phyloP scores from a whole-genome alignment of 768 basidiomycete species.

The Neoboletus magnificus region DNA sequence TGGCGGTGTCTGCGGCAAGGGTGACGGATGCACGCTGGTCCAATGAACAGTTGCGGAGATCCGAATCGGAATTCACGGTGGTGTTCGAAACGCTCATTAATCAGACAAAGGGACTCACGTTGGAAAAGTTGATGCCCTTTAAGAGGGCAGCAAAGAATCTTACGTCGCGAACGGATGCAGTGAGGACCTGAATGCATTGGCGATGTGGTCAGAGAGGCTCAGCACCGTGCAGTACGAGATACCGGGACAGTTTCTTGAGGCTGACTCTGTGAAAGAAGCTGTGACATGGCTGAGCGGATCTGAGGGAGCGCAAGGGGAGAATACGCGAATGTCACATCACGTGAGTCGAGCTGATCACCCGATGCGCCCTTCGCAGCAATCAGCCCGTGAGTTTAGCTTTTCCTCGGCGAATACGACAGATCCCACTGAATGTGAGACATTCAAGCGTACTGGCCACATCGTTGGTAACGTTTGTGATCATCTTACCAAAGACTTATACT shows the following conservation, averaged over 20 bases:
- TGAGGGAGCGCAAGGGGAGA: not conserved
- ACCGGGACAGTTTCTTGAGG: conserved; percentile 24
- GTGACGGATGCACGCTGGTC: conserved; percentile 72
- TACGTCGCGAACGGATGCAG: conserved; percentile 75
- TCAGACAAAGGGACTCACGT: conserved; percentile 46
- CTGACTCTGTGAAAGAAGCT: conserved; percentile 20
- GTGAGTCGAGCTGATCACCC: too few relatives aligned
- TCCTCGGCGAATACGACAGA: too few relatives aligned
- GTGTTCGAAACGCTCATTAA: not conserved
- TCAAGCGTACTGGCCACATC: too few relatives aligned
- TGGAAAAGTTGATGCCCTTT: conserved; percentile 76
- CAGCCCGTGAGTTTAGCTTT: too few relatives aligned
- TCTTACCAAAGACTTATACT: too few relatives aligned
- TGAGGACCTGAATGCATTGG: conserved; percentile 46
- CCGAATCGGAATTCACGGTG: conserved; percentile 1
- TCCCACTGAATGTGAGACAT: too few relatives aligned
- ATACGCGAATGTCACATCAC: conserved; percentile 12
- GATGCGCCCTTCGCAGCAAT: too few relatives aligned
- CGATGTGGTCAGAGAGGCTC: conserved; percentile 2
- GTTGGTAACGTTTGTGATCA: too few relatives aligned
- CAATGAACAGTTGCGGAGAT: conserved; percentile 7
- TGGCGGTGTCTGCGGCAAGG: conserved; percentile 56
- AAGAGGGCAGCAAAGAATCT: conserved; percentile 76
- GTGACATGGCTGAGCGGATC: conserved; percentile 18
- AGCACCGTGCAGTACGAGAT: not conserved